These are phyloP conservation scores for Fragaria nilgerrensis DNA, from an alignment of 306 rosid genomes.

Conservation along the genomic window DNA sequence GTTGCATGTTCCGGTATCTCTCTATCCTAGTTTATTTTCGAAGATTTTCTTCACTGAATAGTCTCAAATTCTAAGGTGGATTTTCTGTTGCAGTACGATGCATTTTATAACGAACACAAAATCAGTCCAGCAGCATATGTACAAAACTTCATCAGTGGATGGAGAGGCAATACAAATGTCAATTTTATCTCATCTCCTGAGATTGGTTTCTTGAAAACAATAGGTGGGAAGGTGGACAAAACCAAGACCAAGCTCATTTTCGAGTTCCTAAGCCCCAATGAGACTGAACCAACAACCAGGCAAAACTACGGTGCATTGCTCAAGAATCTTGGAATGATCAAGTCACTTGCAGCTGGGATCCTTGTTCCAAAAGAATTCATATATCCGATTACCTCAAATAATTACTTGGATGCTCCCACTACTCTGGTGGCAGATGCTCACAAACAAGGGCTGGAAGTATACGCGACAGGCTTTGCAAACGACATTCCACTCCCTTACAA, in stretches of 20 bases:
- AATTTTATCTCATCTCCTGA: conserved; percentile 69
- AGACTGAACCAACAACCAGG: conserved; percentile 57
- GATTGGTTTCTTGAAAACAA: conserved; percentile 61
- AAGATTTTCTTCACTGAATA: not conserved
- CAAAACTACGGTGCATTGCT: conserved; percentile 45
- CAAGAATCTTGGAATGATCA: conserved; percentile 49
- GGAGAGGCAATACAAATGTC: not conserved
- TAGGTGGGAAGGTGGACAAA: conserved; percentile 41
- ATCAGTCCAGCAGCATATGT: conserved; percentile 29
- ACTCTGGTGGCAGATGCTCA: conserved; percentile 76
- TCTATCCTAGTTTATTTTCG: not conserved
- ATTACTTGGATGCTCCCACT: conserved; percentile 55
- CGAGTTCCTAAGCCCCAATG: conserved; percentile 39
- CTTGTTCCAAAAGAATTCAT: conserved; percentile 74
- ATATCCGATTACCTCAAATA: conserved; percentile 47
- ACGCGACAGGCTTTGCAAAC: conserved; percentile 84
- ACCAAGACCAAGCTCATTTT: conserved; percentile 57
- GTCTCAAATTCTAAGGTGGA: not conserved
- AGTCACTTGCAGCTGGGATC: conserved; percentile 75
- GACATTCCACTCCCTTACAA: conserved; percentile 50
- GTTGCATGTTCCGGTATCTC: conserved; percentile 72
- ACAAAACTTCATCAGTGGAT: conserved; percentile 18
- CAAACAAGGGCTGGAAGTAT: conserved; percentile 70
- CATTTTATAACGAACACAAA: conserved; percentile 49
- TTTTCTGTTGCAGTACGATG: conserved; percentile 50